Percentiles rank a stretch among this genome's conserved stretches.
phyloP scores from a whole-genome alignment of 768 basidiomycete genomes.

The Lentinus brumalis region DNA sequence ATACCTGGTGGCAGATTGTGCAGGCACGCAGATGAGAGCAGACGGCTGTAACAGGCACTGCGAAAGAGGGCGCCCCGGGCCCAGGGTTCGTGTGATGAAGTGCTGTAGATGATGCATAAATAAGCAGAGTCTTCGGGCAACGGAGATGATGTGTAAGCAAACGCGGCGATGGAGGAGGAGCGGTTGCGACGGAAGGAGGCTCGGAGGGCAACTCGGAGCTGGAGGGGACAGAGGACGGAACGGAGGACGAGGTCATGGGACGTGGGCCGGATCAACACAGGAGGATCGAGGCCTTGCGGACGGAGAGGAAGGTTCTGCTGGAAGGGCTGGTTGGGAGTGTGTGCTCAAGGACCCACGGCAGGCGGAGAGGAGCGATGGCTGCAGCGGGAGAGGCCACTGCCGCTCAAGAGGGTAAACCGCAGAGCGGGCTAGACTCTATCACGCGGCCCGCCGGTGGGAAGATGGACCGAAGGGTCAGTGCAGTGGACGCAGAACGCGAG shows the following conservation, averaged over 20 bases:
- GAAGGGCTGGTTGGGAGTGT: background rate
- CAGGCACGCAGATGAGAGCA: background rate
- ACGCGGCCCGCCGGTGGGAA: background rate
- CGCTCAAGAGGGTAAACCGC: background rate
- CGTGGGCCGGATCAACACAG: too few species aligned
- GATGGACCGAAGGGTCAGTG: background rate
- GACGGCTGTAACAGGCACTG: conserved; percentile 10
- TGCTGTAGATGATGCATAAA: background rate
- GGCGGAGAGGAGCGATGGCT: background rate
- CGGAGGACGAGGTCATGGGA: background rate
- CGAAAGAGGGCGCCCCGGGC: conserved; percentile 2
- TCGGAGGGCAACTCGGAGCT: too few species aligned
- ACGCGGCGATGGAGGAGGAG: too few species aligned
- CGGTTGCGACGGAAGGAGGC: too few species aligned
- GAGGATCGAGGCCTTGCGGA: background rate
- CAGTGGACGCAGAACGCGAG: background rate
- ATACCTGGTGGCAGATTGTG: background rate
- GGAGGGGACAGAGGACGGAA: conserved; percentile 2
- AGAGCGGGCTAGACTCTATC: background rate
- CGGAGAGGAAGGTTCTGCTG: background rate
- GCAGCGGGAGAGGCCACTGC: background rate
- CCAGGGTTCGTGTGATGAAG: background rate
- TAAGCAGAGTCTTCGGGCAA: background rate
- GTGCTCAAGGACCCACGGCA: background rate
- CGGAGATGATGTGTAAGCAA: too few species aligned